Conservation (phyloP, 305 asterid genomes). For the Striga hermonthica region DNA sequence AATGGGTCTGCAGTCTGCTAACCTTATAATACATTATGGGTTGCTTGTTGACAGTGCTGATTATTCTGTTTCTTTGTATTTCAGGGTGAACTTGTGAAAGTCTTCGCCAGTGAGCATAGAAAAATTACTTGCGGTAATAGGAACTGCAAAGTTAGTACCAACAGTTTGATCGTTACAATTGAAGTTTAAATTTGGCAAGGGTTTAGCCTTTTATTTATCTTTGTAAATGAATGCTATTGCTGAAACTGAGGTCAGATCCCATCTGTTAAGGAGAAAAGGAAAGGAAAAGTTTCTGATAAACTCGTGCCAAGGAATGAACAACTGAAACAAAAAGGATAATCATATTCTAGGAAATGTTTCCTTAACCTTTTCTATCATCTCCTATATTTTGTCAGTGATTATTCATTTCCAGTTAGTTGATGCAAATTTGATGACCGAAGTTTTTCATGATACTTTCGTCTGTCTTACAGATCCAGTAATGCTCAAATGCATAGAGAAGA, state of each 20-base stretch:
- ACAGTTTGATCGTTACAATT: slow-evolving; percentile 22
- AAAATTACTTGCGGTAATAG: slow-evolving; percentile 83
- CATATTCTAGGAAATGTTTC: slow-evolving; percentile 2
- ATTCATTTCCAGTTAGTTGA: slow-evolving; percentile 21
- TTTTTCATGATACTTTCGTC: slow-evolving; percentile 18
- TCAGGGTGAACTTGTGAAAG: slow-evolving; percentile 96
- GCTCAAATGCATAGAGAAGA: slow-evolving; percentile 69
- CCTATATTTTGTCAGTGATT: slow-evolving; percentile 13
- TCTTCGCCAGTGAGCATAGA: slow-evolving; percentile 83
- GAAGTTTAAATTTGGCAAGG: slow-evolving; percentile 22
- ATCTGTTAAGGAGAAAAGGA: slow-evolving; percentile 9
- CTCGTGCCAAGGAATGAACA: slow-evolving; percentile 1
- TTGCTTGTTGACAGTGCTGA: slow-evolving; percentile 33
- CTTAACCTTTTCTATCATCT: slow-evolving; percentile 18
- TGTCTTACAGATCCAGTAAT: slow-evolving; percentile 66
- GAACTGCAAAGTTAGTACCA: slow-evolving; percentile 30
- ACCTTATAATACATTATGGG: slow-evolving; percentile 1
- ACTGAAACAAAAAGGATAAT: neutral
- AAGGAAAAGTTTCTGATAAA: slow-evolving; percentile 1
- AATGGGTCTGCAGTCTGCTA: slow-evolving; percentile 17
- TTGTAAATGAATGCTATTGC: slow-evolving; percentile 9
- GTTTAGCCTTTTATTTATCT: slow-evolving; percentile 20
- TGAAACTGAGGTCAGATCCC: slow-evolving; percentile 8
- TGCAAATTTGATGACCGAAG: slow-evolving; percentile 14
- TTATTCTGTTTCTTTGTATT: slow-evolving; percentile 38